Evolutionary conservation across 164 flowering plant genomes (phyloP), one percentile per base, ranked within the genome.

Genomic region (Annona cherimola): DNA sequence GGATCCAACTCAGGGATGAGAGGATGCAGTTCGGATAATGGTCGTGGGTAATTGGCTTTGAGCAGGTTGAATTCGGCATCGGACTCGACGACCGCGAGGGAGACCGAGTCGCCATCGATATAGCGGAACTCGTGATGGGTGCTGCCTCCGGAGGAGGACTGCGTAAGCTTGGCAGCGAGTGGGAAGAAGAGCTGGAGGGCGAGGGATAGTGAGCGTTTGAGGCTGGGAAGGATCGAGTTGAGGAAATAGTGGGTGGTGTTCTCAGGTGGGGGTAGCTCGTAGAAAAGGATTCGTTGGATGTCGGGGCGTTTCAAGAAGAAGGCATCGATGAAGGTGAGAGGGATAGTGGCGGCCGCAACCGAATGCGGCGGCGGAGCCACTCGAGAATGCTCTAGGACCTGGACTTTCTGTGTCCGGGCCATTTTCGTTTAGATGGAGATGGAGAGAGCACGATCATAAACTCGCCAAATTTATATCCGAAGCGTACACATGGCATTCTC

Each of bases 141-240:
- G 39, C 70, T 66, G 4, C 18, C 42, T 41, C 76, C 72, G 8
- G 74, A 66, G 0, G 79, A 70, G 2, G 79, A 76, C 43, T 60
- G 69, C 2, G 75, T 46, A 5, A 84, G 69, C 4, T 76, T 79
- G 3, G 81, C 84, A n/a, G 85, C 83, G 26, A 83, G 63, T 2
- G 86, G 83, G 63, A 68, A 83, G 69, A 82, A 87, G 70, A 73
- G 79, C n/a, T 62, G 71, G 69, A 85, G 86, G 66, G 84, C 63
- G 43, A 80, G 77, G 11, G 81, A 73, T 20, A 86, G 86, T 2
- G 88, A 84, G 66, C 55, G 55, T 55, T 76, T 80, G 62, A 85
- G 75, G 2, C 20, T 35, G 46, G 87, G 86, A 68, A 72, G 45
- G 20, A 63, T 5, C 7, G 55, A 7, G 55, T 50, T 50, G 7